phyloP scores from a whole-genome alignment of 345 rosid genomes.

The Noccaea caerulescens region DNA sequence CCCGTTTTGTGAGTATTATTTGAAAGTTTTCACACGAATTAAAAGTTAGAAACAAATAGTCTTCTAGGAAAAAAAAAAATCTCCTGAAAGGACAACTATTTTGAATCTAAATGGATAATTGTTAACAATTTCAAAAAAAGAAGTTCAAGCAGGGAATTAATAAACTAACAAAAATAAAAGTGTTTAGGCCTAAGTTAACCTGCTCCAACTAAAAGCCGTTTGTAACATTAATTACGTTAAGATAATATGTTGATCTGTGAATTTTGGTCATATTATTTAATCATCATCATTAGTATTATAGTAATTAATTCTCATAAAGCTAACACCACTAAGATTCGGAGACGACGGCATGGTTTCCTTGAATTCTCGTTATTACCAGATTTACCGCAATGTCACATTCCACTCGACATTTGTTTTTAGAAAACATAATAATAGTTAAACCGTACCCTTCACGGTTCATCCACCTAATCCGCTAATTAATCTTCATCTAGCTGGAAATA shows the following conservation, averaged over 20 bases:
- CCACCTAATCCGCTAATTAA: constrained; percentile 40
- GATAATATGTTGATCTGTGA: constrained; percentile 23
- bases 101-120: neutral
- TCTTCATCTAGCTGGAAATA: neutral
- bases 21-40: neutral
- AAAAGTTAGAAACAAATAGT: neutral
- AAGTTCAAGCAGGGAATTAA: constrained; percentile 17
- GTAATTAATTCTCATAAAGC: constrained; percentile 25
- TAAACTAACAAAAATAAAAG: neutral
- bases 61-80: neutral
- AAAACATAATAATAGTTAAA: constrained; percentile 2
- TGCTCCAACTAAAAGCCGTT: constrained; percentile 41
- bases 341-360: constrained; percentile 38
- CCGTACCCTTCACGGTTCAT: constrained; percentile 27
- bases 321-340: constrained; percentile 36
- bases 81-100: neutral
- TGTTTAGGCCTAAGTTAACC: constrained; percentile 20
- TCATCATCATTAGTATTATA: constrained; percentile 21
- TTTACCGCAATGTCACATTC: constrained; percentile 42
- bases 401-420: constrained; percentile 27
- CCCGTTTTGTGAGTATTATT: neutral
- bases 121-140: neutral
- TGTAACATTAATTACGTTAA: constrained; percentile 20
- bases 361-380: constrained; percentile 34
- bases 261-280: constrained; percentile 9